These are phyloP conservation scores for Coriolopsis trogii DNA, from an alignment of 1,284 basidiomycete species.

Conservation along the genomic window DNA sequence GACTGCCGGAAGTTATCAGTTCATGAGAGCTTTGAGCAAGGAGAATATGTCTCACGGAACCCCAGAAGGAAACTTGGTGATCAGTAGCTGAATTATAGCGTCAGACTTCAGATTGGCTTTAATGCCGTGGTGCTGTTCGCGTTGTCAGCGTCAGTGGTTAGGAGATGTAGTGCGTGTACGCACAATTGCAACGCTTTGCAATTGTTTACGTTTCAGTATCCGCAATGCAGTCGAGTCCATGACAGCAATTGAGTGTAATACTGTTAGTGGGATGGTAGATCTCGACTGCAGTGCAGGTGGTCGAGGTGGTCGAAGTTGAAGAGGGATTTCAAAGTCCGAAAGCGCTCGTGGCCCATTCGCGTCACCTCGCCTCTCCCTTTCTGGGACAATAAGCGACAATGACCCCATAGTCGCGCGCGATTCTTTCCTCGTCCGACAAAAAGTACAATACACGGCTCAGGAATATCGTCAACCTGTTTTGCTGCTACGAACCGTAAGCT, in stretches of 20 bases:
- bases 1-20: no score
- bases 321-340: slow-evolving; percentile 2
- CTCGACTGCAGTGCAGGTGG: neutral
- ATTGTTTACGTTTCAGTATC: neutral
- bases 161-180: neutral
- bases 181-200: slow-evolving; percentile 8
- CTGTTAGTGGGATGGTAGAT: neutral
- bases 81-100: neutral
- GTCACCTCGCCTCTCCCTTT: neutral
- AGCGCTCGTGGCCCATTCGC: neutral
- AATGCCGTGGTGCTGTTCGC: neutral
- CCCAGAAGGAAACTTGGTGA: neutral
- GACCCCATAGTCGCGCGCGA: neutral
- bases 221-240: slow-evolving; percentile 2
- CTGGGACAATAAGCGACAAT: neutral
- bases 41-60: no score
- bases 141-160: neutral
- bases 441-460: no score
- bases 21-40: no score
- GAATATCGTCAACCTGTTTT: no score
- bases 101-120: neutral
- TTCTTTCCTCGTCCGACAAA: no score
- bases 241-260: neutral
- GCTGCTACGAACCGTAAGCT: no score
- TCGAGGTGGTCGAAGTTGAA: neutral